phyloP scores from a whole-genome alignment of 2,329 filamentous ascomycete species.

The Colletotrichum cordylinicola region DNA sequence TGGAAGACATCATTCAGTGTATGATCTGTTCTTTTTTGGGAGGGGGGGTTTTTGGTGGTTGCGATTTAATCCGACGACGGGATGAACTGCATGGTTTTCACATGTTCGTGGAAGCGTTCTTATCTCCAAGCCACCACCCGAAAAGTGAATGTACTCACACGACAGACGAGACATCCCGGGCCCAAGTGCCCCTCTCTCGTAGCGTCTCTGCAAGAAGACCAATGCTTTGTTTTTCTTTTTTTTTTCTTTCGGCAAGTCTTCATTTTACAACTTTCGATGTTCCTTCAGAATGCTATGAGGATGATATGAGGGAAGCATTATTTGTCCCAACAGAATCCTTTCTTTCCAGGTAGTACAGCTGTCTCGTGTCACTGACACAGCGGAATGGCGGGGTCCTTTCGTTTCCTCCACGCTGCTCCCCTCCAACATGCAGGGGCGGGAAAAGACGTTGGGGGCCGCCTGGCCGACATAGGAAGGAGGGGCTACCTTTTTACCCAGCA shows the following conservation, averaged over 20 bases:
- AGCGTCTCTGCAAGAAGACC: not conserved
- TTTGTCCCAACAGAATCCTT: not conserved
- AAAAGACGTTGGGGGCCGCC: not conserved
- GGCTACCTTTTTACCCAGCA: not conserved
- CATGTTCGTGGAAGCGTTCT: not conserved
- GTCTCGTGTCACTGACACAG: not conserved
- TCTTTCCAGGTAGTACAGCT: not conserved
- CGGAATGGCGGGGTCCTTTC: not conserved
- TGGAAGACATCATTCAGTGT: not conserved
- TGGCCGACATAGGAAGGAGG: not conserved
- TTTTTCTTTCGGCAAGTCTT: not conserved
- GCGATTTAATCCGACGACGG: not conserved
- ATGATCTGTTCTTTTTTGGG: constrained; percentile 13
- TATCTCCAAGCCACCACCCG: not conserved
- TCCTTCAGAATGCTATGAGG: not conserved
- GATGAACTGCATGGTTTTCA: constrained; percentile 8
- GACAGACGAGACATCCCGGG: not conserved
- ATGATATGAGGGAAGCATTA: not conserved
- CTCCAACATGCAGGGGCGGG: not conserved
- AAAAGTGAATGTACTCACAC: not conserved
- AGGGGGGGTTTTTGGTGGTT: too few species aligned
- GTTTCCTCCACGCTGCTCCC: not conserved
- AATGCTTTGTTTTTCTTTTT: not conserved
- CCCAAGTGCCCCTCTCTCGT: not conserved
- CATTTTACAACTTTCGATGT: not conserved